Conservation (phyloP, 345 rosid genomes). For the Populus nigra region DNA sequence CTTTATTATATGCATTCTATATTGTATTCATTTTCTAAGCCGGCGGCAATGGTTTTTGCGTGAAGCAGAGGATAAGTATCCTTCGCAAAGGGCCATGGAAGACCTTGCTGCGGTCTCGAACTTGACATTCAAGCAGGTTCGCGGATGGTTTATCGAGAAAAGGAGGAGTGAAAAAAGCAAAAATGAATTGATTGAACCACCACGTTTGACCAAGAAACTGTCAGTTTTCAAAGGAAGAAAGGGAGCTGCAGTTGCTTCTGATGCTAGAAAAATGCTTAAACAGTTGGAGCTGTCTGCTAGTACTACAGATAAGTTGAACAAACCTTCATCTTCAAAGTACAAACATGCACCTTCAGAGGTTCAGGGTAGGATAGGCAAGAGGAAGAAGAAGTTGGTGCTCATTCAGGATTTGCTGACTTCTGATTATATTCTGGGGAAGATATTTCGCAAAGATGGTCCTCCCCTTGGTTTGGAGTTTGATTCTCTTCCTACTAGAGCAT, state of each 20-base stretch:
- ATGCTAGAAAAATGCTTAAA: conserved; percentile 17
- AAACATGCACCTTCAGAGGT: conserved; percentile 17
- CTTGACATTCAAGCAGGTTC: conserved; percentile 70
- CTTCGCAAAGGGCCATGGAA: conserved; percentile 48
- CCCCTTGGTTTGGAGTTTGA: conserved; percentile 72
- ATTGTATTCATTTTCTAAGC: conserved; percentile 1
- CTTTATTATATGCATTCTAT: background rate
- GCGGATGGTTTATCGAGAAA: conserved; percentile 69
- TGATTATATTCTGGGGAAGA: conserved; percentile 54
- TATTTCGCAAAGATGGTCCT: conserved; percentile 97
- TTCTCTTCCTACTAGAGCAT: conserved; percentile 44
- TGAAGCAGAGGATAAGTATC: conserved; percentile 62
- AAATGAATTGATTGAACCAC: conserved; percentile 9
- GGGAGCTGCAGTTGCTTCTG: conserved; percentile 7
- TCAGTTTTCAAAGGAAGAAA: conserved; percentile 18
- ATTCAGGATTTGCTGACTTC: conserved; percentile 59
- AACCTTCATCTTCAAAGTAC: conserved; percentile 26
- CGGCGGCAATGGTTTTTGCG: conserved; percentile 12
- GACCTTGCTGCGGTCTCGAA: conserved; percentile 50
- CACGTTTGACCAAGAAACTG: conserved; percentile 20
- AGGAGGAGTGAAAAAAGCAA: conserved; percentile 56
- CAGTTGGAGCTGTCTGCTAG: conserved; percentile 7
- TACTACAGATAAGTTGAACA: conserved; percentile 11
- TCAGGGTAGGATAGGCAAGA: conserved; percentile 24
- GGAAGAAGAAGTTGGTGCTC: conserved; percentile 23